A percentile compares a stretch with the other conserved stretches of the same genome.
phyloP scores from a whole-genome alignment of 1,284 basidiomycete genomes.

The Pascua guehoae region DNA sequence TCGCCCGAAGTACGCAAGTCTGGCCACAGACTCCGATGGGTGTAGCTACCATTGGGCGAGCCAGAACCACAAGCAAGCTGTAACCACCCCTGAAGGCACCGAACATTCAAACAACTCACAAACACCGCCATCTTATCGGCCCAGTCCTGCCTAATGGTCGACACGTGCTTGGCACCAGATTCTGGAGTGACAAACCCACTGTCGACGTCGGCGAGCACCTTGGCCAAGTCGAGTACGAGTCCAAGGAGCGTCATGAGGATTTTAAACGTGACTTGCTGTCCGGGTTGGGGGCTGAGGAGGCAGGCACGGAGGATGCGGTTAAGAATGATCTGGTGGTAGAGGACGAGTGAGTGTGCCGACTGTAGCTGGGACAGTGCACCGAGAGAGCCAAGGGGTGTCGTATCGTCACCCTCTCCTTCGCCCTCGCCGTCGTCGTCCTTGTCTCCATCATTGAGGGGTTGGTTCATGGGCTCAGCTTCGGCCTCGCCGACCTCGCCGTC shows the following conservation, averaged over 20 bases:
- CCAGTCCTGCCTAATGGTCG: conserved; percentile 59
- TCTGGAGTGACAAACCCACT: conserved; percentile 59
- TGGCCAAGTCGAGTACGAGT: conserved; percentile 65
- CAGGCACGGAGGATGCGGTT: conserved; percentile 74
- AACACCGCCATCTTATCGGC: conserved; percentile 57
- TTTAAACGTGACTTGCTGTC: conserved; percentile 62
- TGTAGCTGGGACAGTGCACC: conserved; percentile 30
- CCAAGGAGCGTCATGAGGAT: conserved; percentile 64
- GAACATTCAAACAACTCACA: conserved; percentile 51
- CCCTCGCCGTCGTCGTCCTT: conserved; percentile 34
- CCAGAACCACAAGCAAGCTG: not conserved
- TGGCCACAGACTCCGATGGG: too few species aligned
- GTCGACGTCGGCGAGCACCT: conserved; percentile 63
- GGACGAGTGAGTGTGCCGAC: conserved; percentile 70
- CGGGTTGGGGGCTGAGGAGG: conserved; percentile 59
- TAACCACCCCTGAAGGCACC: too few species aligned
- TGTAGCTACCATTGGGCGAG: not conserved
- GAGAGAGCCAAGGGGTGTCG: not conserved
- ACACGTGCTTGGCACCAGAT: conserved; percentile 56
- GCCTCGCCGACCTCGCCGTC: conserved; percentile 15
- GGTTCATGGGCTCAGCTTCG: conserved; percentile 1
- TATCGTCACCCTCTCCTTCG: conserved; percentile 8
- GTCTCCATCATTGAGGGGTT: conserved; percentile 25
- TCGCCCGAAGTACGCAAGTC: too few species aligned
- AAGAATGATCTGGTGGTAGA: conserved; percentile 65